These are phyloP conservation scores for Capronia americana DNA, from an alignment of 2,329 filamentous ascomycete species.

Conservation along the genomic window DNA sequence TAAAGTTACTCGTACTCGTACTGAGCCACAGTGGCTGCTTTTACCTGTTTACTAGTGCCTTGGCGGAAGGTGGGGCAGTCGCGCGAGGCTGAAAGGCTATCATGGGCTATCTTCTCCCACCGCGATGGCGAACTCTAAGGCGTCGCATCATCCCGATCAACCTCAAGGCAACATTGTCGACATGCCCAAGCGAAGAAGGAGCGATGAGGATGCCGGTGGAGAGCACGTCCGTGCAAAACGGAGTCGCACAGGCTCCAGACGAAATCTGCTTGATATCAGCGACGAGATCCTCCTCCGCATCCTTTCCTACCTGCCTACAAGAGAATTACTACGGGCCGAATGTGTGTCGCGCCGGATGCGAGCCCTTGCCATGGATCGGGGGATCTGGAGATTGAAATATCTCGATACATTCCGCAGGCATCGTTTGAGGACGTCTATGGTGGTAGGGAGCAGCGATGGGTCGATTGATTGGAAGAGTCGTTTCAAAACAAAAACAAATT, in stretches of 20 bases:
- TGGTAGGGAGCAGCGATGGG: slow-evolving; percentile 55
- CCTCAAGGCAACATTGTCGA: slow-evolving; percentile 3
- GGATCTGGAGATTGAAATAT: slow-evolving; percentile 90
- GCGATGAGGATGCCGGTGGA: slow-evolving; percentile 26
- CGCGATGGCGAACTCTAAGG: not conserved
- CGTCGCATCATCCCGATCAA: not conserved
- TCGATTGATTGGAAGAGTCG: slow-evolving; percentile 82
- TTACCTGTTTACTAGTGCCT: not conserved
- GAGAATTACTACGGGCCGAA: slow-evolving; percentile 69
- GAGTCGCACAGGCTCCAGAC: slow-evolving; percentile 29
- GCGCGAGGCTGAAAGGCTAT: not conserved
- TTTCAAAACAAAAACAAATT: slow-evolving; percentile 89
- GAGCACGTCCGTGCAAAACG: slow-evolving; percentile 19
- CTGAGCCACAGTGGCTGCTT: too few species aligned
- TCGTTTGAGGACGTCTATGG: slow-evolving; percentile 13
- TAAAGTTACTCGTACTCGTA: too few species aligned
- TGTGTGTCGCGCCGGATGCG: slow-evolving; percentile 78
- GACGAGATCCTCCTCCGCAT: slow-evolving; percentile 89
- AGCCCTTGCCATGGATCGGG: slow-evolving; percentile 76
- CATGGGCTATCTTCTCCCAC: not conserved
- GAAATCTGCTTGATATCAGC: slow-evolving; percentile 71
- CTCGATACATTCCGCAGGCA: slow-evolving; percentile 68
- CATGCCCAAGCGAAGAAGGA: slow-evolving; percentile 31
- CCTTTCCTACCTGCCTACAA: slow-evolving; percentile 74
- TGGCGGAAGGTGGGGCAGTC: not conserved